A percentile compares a stretch with the other conserved stretches of the same genome.
These are phyloP conservation scores for Yarrowia sp. DNA, from an alignment of 805 yeast species.

Conservation along the genomic window DNA sequence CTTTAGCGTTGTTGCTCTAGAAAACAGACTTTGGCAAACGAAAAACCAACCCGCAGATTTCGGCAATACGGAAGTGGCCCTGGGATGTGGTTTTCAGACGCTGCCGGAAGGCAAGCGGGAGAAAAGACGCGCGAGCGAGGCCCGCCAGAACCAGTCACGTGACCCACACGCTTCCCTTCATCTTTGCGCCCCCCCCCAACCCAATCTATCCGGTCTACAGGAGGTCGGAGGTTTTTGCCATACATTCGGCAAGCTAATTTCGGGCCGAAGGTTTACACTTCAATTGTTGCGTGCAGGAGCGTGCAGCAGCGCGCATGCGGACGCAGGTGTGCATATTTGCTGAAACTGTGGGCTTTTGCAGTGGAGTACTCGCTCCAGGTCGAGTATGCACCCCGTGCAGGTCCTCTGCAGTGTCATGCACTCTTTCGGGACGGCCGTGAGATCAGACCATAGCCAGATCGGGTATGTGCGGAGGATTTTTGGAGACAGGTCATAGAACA, in stretches of 20 bases:
- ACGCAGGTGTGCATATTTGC: no score
- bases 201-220: not conserved
- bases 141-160: no score
- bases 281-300: not conserved
- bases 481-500: no score
- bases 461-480: not conserved
- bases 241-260: slow-evolving; percentile 19
- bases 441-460: not conserved
- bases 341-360: no score
- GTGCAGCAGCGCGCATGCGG: slow-evolving; percentile 2
- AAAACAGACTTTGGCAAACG: not conserved
- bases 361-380: no score
- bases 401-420: no score
- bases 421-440: not conserved
- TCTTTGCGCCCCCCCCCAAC: not conserved
- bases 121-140: no score
- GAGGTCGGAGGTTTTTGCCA: slow-evolving; percentile 1
- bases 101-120: no score
- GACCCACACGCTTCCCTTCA: no score
- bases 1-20: slow-evolving; percentile 5
- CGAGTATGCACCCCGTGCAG: no score
- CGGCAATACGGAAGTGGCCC: not conserved
- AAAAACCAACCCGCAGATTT: not conserved
- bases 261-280: slow-evolving; percentile 21
- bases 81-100: not conserved